Evolutionary conservation across 2,329 filamentous ascomycete species (phyloP).

Genomic region (Chlorencoelia australis): DNA sequence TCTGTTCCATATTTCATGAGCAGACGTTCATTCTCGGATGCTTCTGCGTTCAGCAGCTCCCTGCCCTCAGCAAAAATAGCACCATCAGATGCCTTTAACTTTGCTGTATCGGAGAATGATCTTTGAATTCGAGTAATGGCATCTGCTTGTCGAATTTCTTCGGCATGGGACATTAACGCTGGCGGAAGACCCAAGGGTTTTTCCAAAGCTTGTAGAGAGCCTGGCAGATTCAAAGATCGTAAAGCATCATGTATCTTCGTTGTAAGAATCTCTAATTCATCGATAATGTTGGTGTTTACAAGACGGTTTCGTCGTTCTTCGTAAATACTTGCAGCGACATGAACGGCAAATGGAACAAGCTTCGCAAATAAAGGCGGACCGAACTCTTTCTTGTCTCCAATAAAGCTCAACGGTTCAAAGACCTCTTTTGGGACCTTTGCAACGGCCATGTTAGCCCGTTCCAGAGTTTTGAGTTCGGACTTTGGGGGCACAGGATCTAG

Average conservation of each 20-base stretch:
- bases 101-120: conserved; percentile 81
- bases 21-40: conserved; percentile 70
- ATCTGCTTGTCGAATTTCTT: conserved; percentile 87
- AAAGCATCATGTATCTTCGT: conserved; percentile 70
- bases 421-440: conserved; percentile 73
- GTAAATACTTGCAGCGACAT: conserved; percentile 91
- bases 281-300: conserved; percentile 78
- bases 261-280: conserved; percentile 73
- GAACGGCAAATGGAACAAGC: conserved; percentile 89
- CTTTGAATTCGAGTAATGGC: conserved; percentile 67
- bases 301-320: conserved; percentile 84
- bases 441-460: conserved; percentile 81
- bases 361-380: conserved; percentile 81
- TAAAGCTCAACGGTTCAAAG: conserved; percentile 64
- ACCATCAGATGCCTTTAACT: conserved; percentile 71
- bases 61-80: conserved; percentile 76
- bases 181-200: conserved; percentile 87
- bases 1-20: conserved; percentile 77
- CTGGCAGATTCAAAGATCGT: conserved; percentile 76
- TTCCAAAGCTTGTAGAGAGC: conserved; percentile 86
- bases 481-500: conserved; percentile 72
- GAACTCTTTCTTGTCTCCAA: conserved; percentile 72
- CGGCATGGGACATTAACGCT: conserved; percentile 76
- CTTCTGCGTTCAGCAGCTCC: conserved; percentile 66
- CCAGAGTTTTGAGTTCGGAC: conserved; percentile 74